A percentile compares a stretch with the other conserved stretches of the same genome.
Evolutionary conservation across 179 eudicot genomes (phyloP).

Genomic region (Monotropa hypopitys): DNA sequence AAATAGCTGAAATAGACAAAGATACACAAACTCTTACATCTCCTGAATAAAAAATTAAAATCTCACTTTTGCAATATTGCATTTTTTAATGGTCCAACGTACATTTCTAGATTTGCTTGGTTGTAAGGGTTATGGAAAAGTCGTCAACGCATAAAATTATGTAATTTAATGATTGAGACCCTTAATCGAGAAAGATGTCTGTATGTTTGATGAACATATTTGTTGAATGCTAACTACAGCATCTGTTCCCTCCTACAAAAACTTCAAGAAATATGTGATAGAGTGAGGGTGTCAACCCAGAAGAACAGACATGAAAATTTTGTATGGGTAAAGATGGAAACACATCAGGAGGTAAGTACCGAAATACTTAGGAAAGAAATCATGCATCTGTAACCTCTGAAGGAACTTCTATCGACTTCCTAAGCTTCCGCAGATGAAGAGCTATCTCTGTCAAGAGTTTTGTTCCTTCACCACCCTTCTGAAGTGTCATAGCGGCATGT

Average conservation of each 20-base stretch:
- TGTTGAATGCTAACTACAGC: background rate
- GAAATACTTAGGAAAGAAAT: background rate
- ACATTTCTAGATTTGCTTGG: background rate
- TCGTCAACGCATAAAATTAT: background rate
- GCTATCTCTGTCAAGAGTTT: conserved; percentile 40
- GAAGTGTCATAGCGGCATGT: conserved; percentile 40
- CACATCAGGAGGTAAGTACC: background rate
- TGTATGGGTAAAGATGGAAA: no score
- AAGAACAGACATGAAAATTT: background rate
- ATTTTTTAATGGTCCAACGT: background rate
- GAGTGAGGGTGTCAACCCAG: background rate
- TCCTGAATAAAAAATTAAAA: background rate
- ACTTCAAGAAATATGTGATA: background rate
- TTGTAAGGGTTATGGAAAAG: background rate
- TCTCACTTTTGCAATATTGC: background rate
- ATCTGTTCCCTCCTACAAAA: background rate
- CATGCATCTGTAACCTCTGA: conserved; percentile 10
- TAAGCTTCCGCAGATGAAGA: conserved; percentile 32
- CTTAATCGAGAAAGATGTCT: background rate
- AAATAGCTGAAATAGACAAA: background rate
- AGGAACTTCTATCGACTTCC: conserved; percentile 12
- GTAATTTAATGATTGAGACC: background rate
- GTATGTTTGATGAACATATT: background rate
- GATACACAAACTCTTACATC: background rate
- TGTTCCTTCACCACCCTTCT: conserved; percentile 35